Evolutionary conservation across 2,329 filamentous ascomycete genomes (phyloP).

Genomic region (Rosellinia necatrix): DNA sequence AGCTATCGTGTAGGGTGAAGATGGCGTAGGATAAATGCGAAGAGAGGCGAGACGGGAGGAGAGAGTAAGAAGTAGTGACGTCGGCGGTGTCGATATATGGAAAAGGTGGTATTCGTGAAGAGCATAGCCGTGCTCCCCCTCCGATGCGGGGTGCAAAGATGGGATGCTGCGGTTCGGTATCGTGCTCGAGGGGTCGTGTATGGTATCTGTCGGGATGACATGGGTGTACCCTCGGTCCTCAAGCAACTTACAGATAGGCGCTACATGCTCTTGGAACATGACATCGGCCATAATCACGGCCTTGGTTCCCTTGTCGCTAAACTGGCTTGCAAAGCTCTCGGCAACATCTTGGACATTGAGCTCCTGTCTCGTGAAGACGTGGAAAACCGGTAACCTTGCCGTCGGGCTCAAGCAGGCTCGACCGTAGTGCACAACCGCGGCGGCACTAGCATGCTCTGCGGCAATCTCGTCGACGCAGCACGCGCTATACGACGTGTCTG

Average conservation of each 20-base stretch:
- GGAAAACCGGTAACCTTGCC: constrained; percentile 82
- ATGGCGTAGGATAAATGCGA: constrained; percentile 72
- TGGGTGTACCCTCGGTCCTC: constrained; percentile 68
- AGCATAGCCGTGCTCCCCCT: constrained; percentile 42
- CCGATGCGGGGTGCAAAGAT: constrained; percentile 4
- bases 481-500: constrained; percentile 94
- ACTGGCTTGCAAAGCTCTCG: constrained; percentile 69
- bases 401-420: constrained; percentile 91
- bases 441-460: constrained; percentile 87
- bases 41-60: constrained; percentile 79
- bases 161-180: constrained; percentile 78
- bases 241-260: constrained; percentile 59
- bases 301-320: constrained; percentile 64
- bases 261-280: constrained; percentile 79
- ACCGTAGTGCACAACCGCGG: constrained; percentile 93
- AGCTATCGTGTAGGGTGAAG: constrained; percentile 51
- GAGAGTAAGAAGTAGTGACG: constrained; percentile 83
- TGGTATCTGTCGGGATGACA: constrained; percentile 70
- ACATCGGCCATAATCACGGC: constrained; percentile 88
- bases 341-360: constrained; percentile 66
- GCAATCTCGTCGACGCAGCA: constrained; percentile 98
- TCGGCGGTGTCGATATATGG: constrained; percentile 80
- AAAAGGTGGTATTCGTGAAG: constrained; percentile 77
- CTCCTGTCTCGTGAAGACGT: constrained; percentile 80
- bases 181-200: constrained; percentile 76